Percentiles rank a stretch among this genome's conserved stretches.
Evolutionary conservation across 83 land plant genomes (phyloP).

Genomic region (Picea abies): DNA sequence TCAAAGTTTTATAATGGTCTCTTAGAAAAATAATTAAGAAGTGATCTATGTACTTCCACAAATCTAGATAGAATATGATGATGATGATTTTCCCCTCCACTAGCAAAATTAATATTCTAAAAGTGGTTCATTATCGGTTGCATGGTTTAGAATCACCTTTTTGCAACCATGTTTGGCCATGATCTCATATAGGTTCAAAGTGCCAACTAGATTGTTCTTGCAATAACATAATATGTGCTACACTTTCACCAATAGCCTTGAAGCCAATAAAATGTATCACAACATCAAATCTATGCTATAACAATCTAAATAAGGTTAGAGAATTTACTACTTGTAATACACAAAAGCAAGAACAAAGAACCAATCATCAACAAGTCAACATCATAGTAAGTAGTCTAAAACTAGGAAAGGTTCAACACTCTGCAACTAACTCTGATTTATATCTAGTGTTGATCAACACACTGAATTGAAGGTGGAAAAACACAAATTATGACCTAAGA

Average conservation of each 20-base stretch:
- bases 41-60: neutral
- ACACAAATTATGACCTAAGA: neutral
- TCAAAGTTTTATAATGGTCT: neutral
- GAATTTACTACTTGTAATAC: neutral
- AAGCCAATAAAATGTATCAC: conserved; percentile 76
- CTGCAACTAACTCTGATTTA: neutral
- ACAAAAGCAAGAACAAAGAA: neutral
- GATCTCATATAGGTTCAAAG: conserved; percentile 47
- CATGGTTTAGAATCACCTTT: conserved; percentile 35
- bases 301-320: neutral
- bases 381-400: neutral
- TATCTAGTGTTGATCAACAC: neutral
- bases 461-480: neutral
- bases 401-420: neutral
- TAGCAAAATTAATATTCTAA: neutral
- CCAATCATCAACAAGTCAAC: neutral
- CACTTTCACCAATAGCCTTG: conserved; percentile 79
- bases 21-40: neutral
- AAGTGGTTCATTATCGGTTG: neutral
- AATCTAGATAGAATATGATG: neutral
- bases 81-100: neutral
- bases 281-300: conserved; percentile 55
- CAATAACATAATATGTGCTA: conserved; percentile 47
- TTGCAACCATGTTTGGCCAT: conserved; percentile 58
- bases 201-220: conserved; percentile 56